Evolutionary conservation across 2,329 filamentous ascomycete species (phyloP).

Genomic region (Paraphaeosphaeria minitans): DNA sequence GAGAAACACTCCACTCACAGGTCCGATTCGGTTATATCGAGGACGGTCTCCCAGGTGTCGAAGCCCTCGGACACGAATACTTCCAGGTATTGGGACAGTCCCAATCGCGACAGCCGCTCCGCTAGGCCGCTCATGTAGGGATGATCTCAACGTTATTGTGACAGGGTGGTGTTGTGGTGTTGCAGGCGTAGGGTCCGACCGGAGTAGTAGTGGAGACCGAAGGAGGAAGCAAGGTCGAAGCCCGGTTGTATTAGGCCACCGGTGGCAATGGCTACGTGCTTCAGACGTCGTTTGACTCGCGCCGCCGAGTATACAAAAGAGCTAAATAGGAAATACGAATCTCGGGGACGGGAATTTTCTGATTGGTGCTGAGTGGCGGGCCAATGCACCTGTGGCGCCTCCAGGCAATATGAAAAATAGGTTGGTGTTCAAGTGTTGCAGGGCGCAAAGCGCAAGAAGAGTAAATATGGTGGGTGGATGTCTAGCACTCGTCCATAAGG

Average conservation of each 20-base stretch:
- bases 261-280: conserved; percentile 27
- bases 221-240: background rate
- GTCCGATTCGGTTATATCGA: conserved; percentile 84
- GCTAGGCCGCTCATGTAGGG: conserved; percentile 68
- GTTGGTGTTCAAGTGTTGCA: conserved; percentile 46
- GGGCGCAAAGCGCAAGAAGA: conserved; percentile 48
- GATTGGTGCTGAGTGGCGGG: conserved; percentile 33
- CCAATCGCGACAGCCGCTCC: conserved; percentile 73
- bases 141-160: conserved; percentile 10
- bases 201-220: background rate
- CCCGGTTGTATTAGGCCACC: conserved; percentile 22
- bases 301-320: conserved; percentile 28
- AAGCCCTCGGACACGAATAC: conserved; percentile 79
- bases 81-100: conserved; percentile 76
- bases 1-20: conserved; percentile 58
- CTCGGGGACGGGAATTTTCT: conserved; percentile 14
- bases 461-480: conserved; percentile 33
- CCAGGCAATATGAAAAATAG: conserved; percentile 37
- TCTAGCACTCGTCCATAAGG: conserved; percentile 38
- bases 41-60: conserved; percentile 81
- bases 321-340: conserved; percentile 39
- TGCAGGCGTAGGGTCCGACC: background rate
- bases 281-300: conserved; percentile 13
- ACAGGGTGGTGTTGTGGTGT: conserved; percentile 9
- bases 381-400: conserved; percentile 17